These are phyloP conservation scores for Triangularia verruculosa DNA, from an alignment of 2,329 filamentous ascomycete genomes.

Conservation along the genomic window DNA sequence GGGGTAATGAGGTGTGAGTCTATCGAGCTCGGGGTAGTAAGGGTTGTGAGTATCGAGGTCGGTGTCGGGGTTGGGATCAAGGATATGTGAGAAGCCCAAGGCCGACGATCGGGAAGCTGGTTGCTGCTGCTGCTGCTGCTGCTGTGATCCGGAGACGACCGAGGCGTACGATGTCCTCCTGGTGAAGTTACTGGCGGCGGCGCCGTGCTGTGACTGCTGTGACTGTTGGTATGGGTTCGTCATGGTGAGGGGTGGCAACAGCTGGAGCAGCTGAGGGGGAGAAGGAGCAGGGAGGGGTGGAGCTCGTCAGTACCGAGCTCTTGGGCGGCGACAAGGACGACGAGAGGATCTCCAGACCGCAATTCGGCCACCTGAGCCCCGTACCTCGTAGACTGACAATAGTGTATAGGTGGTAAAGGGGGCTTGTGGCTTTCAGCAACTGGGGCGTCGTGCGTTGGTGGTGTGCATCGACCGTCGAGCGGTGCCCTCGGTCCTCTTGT, in stretches of 20 bases:
- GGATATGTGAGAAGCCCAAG: slow-evolving; percentile 55
- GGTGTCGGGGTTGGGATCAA: slow-evolving; percentile 46
- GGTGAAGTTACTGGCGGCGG: slow-evolving; percentile 32
- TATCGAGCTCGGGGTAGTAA: neutral
- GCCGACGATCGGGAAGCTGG: slow-evolving; percentile 37
- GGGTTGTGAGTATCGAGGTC: slow-evolving; percentile 17
- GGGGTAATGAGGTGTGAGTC: neutral
- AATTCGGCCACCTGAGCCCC: neutral
- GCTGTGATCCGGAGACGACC: slow-evolving; percentile 39
- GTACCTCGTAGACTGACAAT: neutral
- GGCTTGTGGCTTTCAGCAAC: neutral
- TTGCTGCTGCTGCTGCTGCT: slow-evolving; percentile 36
- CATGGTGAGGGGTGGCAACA: slow-evolving; percentile 35
- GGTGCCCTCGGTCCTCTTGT: neutral
- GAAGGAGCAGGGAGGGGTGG: slow-evolving; percentile 9
- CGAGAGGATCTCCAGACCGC: neutral
- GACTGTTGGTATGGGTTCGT: slow-evolving; percentile 42
- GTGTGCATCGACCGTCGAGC: neutral
- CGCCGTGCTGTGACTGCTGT: slow-evolving; percentile 30
- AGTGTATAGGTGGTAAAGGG: neutral
- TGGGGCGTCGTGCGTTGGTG: neutral
- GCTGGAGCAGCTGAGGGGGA: slow-evolving; percentile 10
- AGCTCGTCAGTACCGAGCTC: neutral
- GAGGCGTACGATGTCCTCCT: slow-evolving; percentile 43
- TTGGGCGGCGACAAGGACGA: neutral